Conservation (phyloP, 306 rosid genomes). For the Dalbergia cochinchinensis region DNA sequence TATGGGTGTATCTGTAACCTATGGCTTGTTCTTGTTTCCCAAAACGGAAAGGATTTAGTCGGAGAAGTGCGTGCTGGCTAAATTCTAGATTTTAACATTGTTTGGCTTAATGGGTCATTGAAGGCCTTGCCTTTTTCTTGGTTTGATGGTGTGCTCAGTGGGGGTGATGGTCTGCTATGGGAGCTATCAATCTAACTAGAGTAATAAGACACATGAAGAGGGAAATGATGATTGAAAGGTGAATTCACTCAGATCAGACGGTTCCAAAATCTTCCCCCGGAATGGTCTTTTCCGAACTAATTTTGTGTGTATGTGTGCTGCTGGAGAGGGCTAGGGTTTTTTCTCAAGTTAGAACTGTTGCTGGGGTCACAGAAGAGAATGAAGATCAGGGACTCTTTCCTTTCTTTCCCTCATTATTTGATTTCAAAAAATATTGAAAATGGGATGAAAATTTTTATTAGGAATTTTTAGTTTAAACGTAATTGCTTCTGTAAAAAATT, state of each 20-base stretch:
- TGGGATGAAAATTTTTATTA: no score
- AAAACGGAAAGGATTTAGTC: slow-evolving; percentile 31
- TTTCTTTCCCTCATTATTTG: background rate
- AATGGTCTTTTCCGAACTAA: background rate
- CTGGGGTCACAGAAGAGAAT: background rate
- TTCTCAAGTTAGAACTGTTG: background rate
- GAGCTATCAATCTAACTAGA: slow-evolving; percentile 1
- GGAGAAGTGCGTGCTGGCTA: slow-evolving; percentile 32
- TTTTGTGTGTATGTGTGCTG: background rate
- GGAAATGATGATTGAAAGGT: background rate
- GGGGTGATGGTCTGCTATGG: slow-evolving; percentile 11
- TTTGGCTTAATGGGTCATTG: slow-evolving; percentile 47
- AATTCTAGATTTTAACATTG: slow-evolving; percentile 24
- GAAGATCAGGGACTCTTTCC: background rate
- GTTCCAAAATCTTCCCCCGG: background rate
- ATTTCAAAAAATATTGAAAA: no score
- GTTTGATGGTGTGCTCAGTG: background rate
- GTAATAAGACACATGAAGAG: slow-evolving; percentile 8
- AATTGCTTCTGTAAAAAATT: no score
- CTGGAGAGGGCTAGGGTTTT: slow-evolving; percentile 29
- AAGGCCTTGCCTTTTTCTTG: slow-evolving; percentile 52
- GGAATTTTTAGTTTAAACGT: no score
- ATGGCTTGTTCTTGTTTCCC: slow-evolving; percentile 41
- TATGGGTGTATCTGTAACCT: slow-evolving; percentile 18
- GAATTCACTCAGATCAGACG: background rate